Percentiles rank a stretch among this genome's conserved stretches.
phyloP scores from a whole-genome alignment of 2,329 filamentous ascomycete species.

The Xylariaceae sp. region DNA sequence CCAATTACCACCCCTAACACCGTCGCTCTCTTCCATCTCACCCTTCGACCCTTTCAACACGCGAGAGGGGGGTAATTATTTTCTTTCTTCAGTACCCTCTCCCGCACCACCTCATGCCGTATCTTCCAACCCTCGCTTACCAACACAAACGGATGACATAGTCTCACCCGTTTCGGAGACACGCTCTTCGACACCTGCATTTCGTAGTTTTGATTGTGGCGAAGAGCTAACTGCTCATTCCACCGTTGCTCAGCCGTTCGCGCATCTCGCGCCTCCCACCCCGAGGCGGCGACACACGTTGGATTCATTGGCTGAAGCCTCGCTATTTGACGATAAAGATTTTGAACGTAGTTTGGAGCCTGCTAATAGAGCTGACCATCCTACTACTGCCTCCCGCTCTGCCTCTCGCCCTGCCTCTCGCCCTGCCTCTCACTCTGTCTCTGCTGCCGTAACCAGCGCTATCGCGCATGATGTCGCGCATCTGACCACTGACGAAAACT shows the following conservation, averaged over 20 bases:
- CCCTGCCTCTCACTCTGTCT: constrained; percentile 26
- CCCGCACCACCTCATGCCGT: constrained; percentile 22
- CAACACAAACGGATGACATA: constrained; percentile 35
- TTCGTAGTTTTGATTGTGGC: constrained; percentile 25
- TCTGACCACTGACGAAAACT: constrained; percentile 37
- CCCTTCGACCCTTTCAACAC: constrained; percentile 15
- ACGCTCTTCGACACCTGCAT: constrained; percentile 29
- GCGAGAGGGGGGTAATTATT: constrained; percentile 11
- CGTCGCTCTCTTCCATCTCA: constrained; percentile 20
- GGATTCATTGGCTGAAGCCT: constrained; percentile 44
- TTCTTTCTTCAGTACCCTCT: constrained; percentile 14
- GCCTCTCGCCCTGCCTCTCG: not conserved
- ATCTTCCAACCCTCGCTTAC: constrained; percentile 27
- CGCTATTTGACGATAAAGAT: constrained; percentile 46
- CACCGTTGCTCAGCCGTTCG: constrained; percentile 10
- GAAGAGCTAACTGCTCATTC: constrained; percentile 14
- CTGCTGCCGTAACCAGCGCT: constrained; percentile 29
- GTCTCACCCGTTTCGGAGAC: constrained; percentile 44
- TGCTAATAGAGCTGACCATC: constrained; percentile 8
- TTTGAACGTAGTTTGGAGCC: constrained; percentile 37
- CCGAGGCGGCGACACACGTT: constrained; percentile 44
- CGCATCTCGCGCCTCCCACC: constrained; percentile 35
- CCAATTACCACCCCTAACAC: constrained; percentile 26
- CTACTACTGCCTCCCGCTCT: too few species aligned
- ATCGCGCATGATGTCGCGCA: constrained; percentile 37